Evolutionary conservation across 441 rosid species (phyloP), one percentile per base, ranked within the genome.

Genomic region (Dalechampia spathulata): DNA sequence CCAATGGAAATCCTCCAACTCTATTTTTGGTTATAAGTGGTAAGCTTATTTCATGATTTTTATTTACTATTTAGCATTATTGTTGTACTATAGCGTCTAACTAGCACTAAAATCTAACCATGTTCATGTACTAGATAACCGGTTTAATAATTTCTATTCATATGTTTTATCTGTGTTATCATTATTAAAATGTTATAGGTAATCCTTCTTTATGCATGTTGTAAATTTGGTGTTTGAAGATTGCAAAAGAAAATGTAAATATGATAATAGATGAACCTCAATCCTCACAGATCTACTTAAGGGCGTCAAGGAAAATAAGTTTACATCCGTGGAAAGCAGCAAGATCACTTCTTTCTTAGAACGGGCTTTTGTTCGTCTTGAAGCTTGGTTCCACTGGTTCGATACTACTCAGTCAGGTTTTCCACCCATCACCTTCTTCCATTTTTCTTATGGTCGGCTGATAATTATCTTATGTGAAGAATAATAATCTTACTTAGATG

Each of bases 371-470:
- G 78, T 77, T 65, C 96, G 98, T 17, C 87, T 95, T 66, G 98
- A 95, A 68, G 95, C 91, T 58, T 91, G 99, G 96, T 91, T 79
- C 78, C 83, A 83, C 65, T 95, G 99, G 99, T 91, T 88, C 73
- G 82, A 88, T 67, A 82, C 87, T 15, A 83, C 97, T 40, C 98
- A 95, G 67, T 67, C 83, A 75, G 97, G 98, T 88, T 76, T 38
- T 57, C 54, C 38, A 15, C 40, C n/a, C 47, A 65, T 45, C 12
- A 12, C 20, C 9, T 8, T 41, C 28, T 19, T 47, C 38, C 41
- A 3, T 17, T 40, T 13, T 15, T 39, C 26, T 10, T 22, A 1
- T 17, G 36, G 9, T 21, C 14, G 26, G 5, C 19, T 45, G 36
- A 12, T 4, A 2, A 25, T 11, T 47, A 28, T 17, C 7, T 11